These are phyloP conservation scores for Nitzschia palea DNA, from an alignment of 108 stramenopile genomes.

Conservation along the genomic window DNA sequence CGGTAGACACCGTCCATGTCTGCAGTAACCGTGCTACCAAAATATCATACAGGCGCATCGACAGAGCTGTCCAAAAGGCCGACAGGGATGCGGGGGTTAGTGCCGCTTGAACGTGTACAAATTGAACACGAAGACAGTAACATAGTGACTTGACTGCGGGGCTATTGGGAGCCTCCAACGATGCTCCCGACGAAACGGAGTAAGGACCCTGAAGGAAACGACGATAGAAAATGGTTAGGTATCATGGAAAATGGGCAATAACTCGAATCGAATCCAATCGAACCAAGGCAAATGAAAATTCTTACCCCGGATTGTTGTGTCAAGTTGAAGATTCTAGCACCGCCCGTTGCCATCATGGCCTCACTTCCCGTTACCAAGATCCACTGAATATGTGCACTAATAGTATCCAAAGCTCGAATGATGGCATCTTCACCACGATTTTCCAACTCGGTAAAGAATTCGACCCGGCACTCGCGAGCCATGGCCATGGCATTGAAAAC, in stretches of 20 bases:
- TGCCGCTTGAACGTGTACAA: conserved; percentile 82
- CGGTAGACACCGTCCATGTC: conserved; percentile 72
- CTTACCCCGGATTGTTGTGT: conserved; percentile 55
- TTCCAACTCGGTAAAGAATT: conserved; percentile 79
- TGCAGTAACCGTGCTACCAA: conserved; percentile 73
- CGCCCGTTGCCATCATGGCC: conserved; percentile 59
- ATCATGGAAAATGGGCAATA: background rate
- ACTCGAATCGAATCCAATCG: background rate
- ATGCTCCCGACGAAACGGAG: conserved; percentile 67
- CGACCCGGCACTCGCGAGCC: conserved; percentile 60
- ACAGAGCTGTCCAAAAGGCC: conserved; percentile 86
- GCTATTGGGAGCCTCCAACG: conserved; percentile 74
- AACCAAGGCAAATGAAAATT: background rate
- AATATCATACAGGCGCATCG: conserved; percentile 83
- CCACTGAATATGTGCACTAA: conserved; percentile 86
- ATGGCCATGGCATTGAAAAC: conserved; percentile 46
- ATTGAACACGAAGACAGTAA: conserved; percentile 78
- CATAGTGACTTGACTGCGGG: conserved; percentile 83
- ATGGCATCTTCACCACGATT: conserved; percentile 78
- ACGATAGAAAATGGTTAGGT: background rate
- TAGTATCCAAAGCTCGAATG: conserved; percentile 68
- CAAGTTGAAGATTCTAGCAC: conserved; percentile 59
- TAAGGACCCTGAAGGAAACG: conserved; percentile 57
- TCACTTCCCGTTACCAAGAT: conserved; percentile 79
- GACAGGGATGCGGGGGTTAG: conserved; percentile 74